These are phyloP conservation scores for Mycena vulgaris DNA, from an alignment of 768 basidiomycete genomes.

Conservation along the genomic window DNA sequence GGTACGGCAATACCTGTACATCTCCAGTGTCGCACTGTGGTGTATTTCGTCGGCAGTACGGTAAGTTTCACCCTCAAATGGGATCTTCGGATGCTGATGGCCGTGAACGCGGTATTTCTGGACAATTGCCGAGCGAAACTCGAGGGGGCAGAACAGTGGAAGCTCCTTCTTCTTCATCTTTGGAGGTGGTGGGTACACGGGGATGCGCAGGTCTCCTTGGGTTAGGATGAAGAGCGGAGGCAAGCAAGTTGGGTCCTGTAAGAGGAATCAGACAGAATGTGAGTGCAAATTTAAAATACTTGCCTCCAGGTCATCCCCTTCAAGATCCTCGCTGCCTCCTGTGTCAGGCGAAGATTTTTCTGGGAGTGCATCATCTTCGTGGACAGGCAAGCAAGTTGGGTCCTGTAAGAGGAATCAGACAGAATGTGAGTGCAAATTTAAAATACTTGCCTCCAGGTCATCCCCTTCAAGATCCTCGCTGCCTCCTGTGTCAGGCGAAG, in stretches of 20 bases:
- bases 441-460: too few species aligned
- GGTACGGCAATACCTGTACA: background rate
- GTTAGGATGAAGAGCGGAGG: constrained; percentile 23
- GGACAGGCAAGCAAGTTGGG: constrained; percentile 29
- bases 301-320: constrained; percentile 1
- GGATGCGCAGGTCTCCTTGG: constrained; percentile 24
- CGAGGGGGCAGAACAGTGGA: constrained; percentile 33
- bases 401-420: too few species aligned
- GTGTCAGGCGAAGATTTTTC: too few species aligned
- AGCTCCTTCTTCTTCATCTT: constrained; percentile 26
- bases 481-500: background rate
- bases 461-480: background rate
- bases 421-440: too few species aligned
- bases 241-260: background rate
- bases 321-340: too few species aligned
- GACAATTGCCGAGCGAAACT: constrained; percentile 20
- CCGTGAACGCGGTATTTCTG: constrained; percentile 38
- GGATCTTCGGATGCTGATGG: constrained; percentile 41
- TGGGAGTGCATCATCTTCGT: too few species aligned
- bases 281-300: background rate
- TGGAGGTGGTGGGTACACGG: constrained; percentile 40
- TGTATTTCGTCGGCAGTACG: background rate
- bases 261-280: constrained; percentile 30
- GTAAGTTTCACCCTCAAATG: background rate
- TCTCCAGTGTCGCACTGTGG: background rate